Evolutionary conservation across 2,329 filamentous ascomycete species (phyloP).

Genomic region (Fusarium scirpi): DNA sequence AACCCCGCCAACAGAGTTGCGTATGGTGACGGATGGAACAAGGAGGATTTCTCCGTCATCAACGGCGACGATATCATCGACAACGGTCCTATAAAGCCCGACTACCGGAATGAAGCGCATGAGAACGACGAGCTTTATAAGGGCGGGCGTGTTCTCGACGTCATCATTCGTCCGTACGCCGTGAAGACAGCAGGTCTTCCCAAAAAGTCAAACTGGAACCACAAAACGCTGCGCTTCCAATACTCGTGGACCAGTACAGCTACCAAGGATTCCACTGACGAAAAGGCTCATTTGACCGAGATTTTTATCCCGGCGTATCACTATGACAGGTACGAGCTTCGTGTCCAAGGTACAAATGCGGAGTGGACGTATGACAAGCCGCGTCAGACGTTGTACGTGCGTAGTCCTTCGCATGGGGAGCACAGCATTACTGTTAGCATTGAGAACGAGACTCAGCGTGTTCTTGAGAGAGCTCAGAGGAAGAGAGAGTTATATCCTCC

Average conservation of each 20-base stretch:
- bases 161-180: constrained; percentile 57
- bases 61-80: constrained; percentile 51
- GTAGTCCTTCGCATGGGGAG: constrained; percentile 30
- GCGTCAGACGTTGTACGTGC: constrained; percentile 49
- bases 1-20: constrained; percentile 55
- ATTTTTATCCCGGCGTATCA: constrained; percentile 56
- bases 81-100: constrained; percentile 42
- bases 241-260: constrained; percentile 49
- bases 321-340: constrained; percentile 48
- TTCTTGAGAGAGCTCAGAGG: constrained; percentile 27
- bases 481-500: constrained; percentile 31
- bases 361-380: constrained; percentile 48
- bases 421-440: constrained; percentile 46
- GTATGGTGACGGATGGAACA: constrained; percentile 58
- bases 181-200: constrained; percentile 56
- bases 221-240: constrained; percentile 51
- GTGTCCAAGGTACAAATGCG: constrained; percentile 46
- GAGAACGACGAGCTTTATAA: constrained; percentile 53
- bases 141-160: constrained; percentile 54
- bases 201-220: constrained; percentile 52
- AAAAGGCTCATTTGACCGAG: constrained; percentile 50
- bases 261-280: constrained; percentile 19
- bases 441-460: constrained; percentile 38
- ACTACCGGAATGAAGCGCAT: constrained; percentile 52
- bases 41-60: constrained; percentile 57